A percentile compares a stretch with the other conserved stretches of the same genome.
Evolutionary conservation across 2,329 filamentous ascomycete species (phyloP).

Genomic region (Xylaria sp.): DNA sequence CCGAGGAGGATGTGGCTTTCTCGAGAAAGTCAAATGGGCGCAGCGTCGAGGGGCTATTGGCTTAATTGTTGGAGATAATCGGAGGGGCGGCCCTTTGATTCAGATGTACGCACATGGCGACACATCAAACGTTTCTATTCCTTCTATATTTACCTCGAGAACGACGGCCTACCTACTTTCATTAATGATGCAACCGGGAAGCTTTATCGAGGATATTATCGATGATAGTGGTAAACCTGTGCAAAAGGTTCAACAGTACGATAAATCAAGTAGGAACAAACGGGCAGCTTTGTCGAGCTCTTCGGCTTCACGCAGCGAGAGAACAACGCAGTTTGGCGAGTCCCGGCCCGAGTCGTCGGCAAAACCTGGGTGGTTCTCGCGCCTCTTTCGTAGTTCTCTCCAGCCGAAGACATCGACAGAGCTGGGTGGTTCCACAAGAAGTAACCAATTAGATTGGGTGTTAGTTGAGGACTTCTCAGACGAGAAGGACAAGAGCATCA

Average conservation of each 20-base stretch:
- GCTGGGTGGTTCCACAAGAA: constrained; percentile 72
- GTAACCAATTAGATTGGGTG: constrained; percentile 80
- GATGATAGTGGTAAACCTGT: constrained; percentile 69
- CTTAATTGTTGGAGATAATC: constrained; percentile 93
- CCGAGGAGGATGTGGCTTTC: constrained; percentile 92
- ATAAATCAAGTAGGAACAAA: constrained; percentile 54
- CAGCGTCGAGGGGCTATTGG: constrained; percentile 89
- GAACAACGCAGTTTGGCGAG: constrained; percentile 46
- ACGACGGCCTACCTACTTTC: constrained; percentile 94
- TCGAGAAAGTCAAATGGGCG: constrained; percentile 98
- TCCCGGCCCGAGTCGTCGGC: constrained; percentile 43
- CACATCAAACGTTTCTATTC: constrained; percentile 93
- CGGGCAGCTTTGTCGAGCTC: constrained; percentile 51
- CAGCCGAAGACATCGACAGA: constrained; percentile 58
- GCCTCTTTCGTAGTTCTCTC: constrained; percentile 54
- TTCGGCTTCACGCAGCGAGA: constrained; percentile 44
- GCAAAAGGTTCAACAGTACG: constrained; percentile 64
- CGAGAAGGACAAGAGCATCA: constrained; percentile 58
- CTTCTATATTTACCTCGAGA: constrained; percentile 92
- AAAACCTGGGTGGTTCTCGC: constrained; percentile 58
- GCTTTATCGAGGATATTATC: constrained; percentile 69
- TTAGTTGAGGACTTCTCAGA: constrained; percentile 74
- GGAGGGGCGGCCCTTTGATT: constrained; percentile 86
- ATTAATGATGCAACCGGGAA: constrained; percentile 80
- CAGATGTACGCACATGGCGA: constrained; percentile 99